These are phyloP conservation scores for Daphne laureola DNA, from an alignment of 441 rosid genomes.

Conservation along the genomic window DNA sequence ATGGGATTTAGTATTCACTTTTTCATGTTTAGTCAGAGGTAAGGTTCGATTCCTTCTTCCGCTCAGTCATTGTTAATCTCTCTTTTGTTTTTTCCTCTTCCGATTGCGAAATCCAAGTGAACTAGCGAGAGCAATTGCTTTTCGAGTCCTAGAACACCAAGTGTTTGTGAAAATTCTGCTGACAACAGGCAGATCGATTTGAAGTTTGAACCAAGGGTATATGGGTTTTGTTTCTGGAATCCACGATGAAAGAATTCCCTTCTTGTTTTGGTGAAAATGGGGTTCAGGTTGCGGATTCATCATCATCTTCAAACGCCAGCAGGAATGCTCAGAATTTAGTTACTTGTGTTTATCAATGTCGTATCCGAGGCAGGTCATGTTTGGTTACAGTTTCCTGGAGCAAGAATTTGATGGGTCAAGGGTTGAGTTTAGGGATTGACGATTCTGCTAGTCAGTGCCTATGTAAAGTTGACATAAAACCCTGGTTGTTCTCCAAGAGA, in stretches of 20 bases:
- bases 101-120: constrained; percentile 11
- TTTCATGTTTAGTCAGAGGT: constrained; percentile 22
- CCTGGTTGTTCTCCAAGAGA: constrained; percentile 81
- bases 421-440: constrained; percentile 55
- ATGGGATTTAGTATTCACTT: constrained; percentile 14
- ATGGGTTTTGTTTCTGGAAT: constrained; percentile 9
- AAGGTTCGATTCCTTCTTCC: constrained; percentile 8
- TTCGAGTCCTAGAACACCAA: constrained; percentile 9
- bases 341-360: constrained; percentile 58
- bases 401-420: constrained; percentile 86
- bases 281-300: constrained; percentile 71
- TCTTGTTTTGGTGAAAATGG: constrained; percentile 91
- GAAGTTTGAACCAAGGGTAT: constrained; percentile 16
- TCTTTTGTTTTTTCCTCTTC: not conserved
- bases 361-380: constrained; percentile 47
- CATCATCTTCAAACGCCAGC: constrained; percentile 40
- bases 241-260: constrained; percentile 75
- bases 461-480: constrained; percentile 81
- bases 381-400: constrained; percentile 73
- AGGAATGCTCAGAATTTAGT: constrained; percentile 63
- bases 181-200: constrained; percentile 20
- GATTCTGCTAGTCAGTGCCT: constrained; percentile 60
- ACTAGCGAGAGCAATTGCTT: constrained; percentile 7
- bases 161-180: constrained; percentile 23
- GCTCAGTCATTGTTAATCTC: constrained; percentile 9